Evolutionary conservation across 2,329 filamentous ascomycete species (phyloP).

Genomic region (Hirsutella minnesotensis): DNA sequence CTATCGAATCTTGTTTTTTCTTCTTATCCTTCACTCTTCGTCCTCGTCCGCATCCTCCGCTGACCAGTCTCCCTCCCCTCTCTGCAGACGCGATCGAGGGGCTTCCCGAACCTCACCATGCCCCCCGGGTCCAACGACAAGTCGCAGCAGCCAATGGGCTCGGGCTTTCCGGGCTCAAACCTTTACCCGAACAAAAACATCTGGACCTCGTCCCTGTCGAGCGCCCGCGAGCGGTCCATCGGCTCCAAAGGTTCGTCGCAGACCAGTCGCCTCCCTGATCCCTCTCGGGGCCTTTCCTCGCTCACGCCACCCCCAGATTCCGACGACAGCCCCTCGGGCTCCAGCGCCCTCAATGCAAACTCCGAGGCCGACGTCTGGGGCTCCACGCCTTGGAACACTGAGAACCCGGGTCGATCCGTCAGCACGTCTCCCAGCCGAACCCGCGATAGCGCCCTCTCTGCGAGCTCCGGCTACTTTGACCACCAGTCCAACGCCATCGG

Average conservation of each 20-base stretch:
- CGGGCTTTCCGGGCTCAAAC: conserved; percentile 21
- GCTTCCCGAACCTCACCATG: conserved; percentile 27
- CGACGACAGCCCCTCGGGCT: conserved; percentile 45
- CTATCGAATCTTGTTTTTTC: conserved; percentile 1
- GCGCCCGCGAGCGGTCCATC: conserved; percentile 28
- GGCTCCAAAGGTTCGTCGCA: conserved; percentile 34
- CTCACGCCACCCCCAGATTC: conserved; percentile 13
- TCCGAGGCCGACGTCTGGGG: conserved; percentile 57
- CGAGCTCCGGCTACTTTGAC: conserved; percentile 32
- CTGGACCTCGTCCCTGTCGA: conserved; percentile 27
- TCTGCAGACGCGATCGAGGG: conserved; percentile 23
- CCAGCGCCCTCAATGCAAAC: conserved; percentile 54
- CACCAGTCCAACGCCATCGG: conserved; percentile 32
- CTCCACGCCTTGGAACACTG: conserved; percentile 47
- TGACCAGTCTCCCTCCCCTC: background rate
- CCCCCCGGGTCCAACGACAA: conserved; percentile 18
- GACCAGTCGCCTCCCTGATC: background rate
- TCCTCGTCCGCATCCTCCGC: background rate
- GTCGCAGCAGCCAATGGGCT: conserved; percentile 26
- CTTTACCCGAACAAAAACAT: conserved; percentile 24
- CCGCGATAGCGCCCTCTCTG: conserved; percentile 31
- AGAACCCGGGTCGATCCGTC: conserved; percentile 29
- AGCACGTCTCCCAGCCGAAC: conserved; percentile 48
- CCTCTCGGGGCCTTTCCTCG: background rate
- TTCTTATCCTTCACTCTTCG: background rate